Percentiles rank a stretch among this genome's conserved stretches.
Evolutionary conservation across 2,329 filamentous ascomycete genomes (phyloP).

Genomic region (Exophiala phaeomuriformis): DNA sequence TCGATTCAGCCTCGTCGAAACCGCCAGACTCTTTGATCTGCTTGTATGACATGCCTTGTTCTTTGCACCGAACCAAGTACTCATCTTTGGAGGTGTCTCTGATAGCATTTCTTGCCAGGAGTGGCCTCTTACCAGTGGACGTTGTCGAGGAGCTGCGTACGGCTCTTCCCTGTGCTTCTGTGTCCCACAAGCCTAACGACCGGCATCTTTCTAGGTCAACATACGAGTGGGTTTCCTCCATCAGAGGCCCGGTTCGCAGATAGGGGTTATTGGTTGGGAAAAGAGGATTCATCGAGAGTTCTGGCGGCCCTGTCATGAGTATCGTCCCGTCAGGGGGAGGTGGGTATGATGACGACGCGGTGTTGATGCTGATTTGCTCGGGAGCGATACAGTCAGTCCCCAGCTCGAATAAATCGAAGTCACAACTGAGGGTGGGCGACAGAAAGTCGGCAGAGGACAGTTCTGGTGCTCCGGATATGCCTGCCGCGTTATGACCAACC

Average conservation of each 20-base stretch:
- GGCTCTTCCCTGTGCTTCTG: neutral
- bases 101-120: constrained; percentile 2
- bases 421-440: neutral
- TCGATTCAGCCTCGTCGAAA: constrained; percentile 44
- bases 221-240: neutral
- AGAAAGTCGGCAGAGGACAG: neutral
- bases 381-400: neutral
- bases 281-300: neutral
- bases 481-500: neutral
- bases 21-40: constrained; percentile 40
- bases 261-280: neutral
- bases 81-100: constrained; percentile 31
- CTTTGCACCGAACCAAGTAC: constrained; percentile 38
- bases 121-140: neutral
- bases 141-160: neutral
- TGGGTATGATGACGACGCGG: neutral
- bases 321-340: constrained; percentile 5
- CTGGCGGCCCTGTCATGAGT: neutral
- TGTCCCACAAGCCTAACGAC: neutral
- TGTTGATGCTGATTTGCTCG: neutral
- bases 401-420: neutral
- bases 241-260: neutral
- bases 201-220: neutral
- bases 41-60: constrained; percentile 40
- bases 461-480: neutral